phyloP scores from a whole-genome alignment of 2,329 filamentous ascomycete species.

The Lasiodiplodia theobromae region DNA sequence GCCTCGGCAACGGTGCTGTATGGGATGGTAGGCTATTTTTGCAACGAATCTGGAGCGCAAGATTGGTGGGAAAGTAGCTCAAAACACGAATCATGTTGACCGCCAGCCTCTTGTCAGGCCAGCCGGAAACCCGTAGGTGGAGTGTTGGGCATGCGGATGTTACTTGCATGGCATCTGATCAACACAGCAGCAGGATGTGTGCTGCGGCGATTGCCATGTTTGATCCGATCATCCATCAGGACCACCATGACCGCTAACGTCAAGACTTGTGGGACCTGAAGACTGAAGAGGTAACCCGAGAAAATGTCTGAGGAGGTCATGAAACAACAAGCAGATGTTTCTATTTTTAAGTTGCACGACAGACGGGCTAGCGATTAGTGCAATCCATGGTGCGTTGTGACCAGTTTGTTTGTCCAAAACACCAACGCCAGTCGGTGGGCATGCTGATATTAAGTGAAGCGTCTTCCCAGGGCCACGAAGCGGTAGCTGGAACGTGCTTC shows the following conservation, averaged over 20 bases:
- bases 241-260: background rate
- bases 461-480: no score
- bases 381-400: background rate
- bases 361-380: background rate
- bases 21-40: background rate
- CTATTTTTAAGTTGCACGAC: background rate
- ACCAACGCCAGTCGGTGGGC: background rate
- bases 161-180: background rate
- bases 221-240: background rate
- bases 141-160: background rate
- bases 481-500: no score
- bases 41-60: background rate
- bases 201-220: background rate
- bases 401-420: background rate
- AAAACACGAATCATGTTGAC: background rate
- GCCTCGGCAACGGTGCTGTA: background rate
- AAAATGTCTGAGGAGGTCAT: background rate
- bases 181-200: background rate
- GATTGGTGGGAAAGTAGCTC: background rate
- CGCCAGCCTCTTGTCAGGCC: background rate
- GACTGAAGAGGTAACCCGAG: background rate
- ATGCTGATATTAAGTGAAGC: no score
- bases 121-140: background rate
- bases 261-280: background rate
- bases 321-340: background rate